Base-by-base conservation (phyloP, 2,329 filamentous ascomycete species). In the Pestalotiopsis sp. region DNA sequence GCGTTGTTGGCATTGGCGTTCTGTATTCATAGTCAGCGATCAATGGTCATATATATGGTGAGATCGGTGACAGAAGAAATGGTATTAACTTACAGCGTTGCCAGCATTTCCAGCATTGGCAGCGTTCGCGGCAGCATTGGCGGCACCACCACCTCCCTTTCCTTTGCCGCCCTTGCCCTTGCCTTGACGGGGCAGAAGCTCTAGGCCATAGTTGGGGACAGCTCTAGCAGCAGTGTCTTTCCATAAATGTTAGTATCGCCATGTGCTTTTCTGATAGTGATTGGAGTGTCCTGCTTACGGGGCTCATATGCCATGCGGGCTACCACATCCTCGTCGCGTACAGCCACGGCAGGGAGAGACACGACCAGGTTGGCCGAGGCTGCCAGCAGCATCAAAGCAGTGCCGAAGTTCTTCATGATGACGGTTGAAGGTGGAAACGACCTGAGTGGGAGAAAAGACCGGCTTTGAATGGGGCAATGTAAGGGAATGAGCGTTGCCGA, bases 381-480 rank as follows among this genome's bases (percentile, higher is more conserved):
- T 68, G 69, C 69, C 66, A 70, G 66, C 62, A 70, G 63, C 66
- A 70, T 56, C 62, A 70, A 41, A 13, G 58, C 56, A 27, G 69
- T 63, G 27, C 68, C 68, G 38, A 70, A 61, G 45, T 63, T 68
- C 69, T 70, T 70, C 69, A 70, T 70, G 12, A 58, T 68, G 62
- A 31, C 62, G 66, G 39, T 52, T 12, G 56, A 49, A 49, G 25
- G 25, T 20, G 20, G 49, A 67, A n/a, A 45, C 14, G 6, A 27
- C 25, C n/a, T n/a, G 20, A 61, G 45, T 31, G 14, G 23, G 17
- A 23, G 36, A 36, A 67, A 67, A 36, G 56, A 67, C 23, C 27
- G 65, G 41, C 27, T 45, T 9, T 36, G 56, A 45, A 49, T 59
- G 38, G 52, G 39, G 4, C 31, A 38, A 9, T 27, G 14, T n/a